Conservation (phyloP, 441 rosid species). For the Erodium moschatum region DNA sequence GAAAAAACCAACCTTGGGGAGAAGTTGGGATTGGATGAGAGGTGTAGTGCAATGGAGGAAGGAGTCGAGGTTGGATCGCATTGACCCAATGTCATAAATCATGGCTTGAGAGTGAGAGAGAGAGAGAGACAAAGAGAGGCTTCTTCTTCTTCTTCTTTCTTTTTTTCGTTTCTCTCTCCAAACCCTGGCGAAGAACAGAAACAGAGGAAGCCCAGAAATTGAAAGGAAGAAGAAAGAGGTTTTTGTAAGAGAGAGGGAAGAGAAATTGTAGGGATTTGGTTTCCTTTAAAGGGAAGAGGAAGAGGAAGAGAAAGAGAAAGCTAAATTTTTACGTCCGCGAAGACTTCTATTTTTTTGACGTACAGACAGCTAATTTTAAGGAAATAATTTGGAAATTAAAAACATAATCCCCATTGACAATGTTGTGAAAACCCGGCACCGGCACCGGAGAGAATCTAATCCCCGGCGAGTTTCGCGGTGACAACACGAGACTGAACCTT, state of each 20-base stretch:
- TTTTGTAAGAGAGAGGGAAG: slow-evolving; percentile 4
- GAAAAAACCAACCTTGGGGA: slow-evolving; percentile 17
- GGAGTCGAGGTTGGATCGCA: background rate
- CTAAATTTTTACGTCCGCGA: slow-evolving; percentile 10
- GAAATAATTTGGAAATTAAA: slow-evolving; percentile 10
- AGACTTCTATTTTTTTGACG: slow-evolving; percentile 33
- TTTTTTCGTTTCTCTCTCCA: background rate
- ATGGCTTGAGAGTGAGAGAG: slow-evolving; percentile 7
- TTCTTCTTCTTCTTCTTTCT: background rate
- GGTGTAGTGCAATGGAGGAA: background rate
- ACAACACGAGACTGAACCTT: background rate
- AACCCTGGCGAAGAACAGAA: background rate
- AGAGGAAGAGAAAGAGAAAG: slow-evolving; percentile 10
- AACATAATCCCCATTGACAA: background rate
- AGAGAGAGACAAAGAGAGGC: background rate
- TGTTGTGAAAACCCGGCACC: slow-evolving; percentile 1
- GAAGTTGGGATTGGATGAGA: slow-evolving; percentile 9
- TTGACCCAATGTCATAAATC: slow-evolving; percentile 2
- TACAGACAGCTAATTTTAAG: slow-evolving; percentile 38
- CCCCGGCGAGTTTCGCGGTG: background rate
- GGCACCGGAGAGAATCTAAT: background rate
- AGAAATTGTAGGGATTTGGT: slow-evolving; percentile 11
- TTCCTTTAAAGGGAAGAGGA: slow-evolving; percentile 14
- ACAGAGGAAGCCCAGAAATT: slow-evolving; percentile 6
- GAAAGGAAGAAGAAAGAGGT: background rate